These are phyloP conservation scores for Podosphaera xanthii DNA, from an alignment of 2,329 filamentous ascomycete genomes.

Conservation along the genomic window DNA sequence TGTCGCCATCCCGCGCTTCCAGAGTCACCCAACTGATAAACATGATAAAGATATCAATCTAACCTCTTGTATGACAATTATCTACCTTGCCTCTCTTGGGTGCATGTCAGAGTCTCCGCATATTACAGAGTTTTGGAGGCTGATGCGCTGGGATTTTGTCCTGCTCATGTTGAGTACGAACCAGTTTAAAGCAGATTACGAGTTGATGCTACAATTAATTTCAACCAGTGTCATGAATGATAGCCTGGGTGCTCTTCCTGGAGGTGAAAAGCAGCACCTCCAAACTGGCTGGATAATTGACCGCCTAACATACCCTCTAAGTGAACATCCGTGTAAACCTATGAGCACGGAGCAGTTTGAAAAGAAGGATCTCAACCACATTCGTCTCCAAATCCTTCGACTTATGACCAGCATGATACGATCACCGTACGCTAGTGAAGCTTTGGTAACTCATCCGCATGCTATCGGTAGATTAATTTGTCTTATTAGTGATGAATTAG, in stretches of 20 bases:
- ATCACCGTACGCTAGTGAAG: constrained; percentile 36
- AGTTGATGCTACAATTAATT: constrained; percentile 40
- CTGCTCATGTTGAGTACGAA: constrained; percentile 43
- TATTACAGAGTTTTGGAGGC: constrained; percentile 36
- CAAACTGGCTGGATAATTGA: constrained; percentile 17
- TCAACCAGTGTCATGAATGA: constrained; percentile 38
- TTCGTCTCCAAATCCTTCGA: constrained; percentile 21
- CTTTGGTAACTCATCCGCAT: constrained; percentile 44
- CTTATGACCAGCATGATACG: constrained; percentile 39
- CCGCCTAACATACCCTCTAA: constrained; percentile 21
- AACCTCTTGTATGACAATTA: constrained; percentile 36
- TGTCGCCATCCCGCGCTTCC: constrained; percentile 23
- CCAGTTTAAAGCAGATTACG: constrained; percentile 39
- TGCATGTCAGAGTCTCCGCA: constrained; percentile 22
- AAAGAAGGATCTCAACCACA: constrained; percentile 7
- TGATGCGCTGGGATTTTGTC: constrained; percentile 42
- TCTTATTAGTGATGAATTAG: constrained; percentile 51
- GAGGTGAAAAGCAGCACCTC: constrained; percentile 11
- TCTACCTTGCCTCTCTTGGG: constrained; percentile 39
- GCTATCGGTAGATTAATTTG: constrained; percentile 55
- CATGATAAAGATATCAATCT: constrained; percentile 35
- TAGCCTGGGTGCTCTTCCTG: constrained; percentile 42
- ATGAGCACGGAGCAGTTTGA: constrained; percentile 11
- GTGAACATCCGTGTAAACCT: constrained; percentile 20
- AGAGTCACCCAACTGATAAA: constrained; percentile 23